Conservation (phyloP, 208 protist species). For the Crithidia acanthocephali region DNA sequence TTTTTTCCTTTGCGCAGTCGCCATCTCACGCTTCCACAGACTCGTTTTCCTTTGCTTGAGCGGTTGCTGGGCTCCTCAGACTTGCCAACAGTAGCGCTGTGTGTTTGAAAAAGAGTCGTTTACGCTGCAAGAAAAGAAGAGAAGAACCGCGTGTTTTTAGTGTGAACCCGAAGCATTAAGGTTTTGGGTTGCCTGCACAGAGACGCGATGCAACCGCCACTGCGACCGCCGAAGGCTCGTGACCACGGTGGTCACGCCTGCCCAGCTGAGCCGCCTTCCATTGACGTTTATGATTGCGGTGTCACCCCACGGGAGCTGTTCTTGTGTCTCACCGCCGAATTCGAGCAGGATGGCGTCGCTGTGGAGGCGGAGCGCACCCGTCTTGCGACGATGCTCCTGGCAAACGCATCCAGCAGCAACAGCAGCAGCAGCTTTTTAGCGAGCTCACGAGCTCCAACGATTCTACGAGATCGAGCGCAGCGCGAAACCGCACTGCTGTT, state of each 20-base stretch:
- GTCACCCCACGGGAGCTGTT: background rate
- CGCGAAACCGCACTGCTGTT: background rate
- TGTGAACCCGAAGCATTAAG: too few species aligned
- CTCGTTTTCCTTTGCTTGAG: background rate
- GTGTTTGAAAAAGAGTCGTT: too few species aligned
- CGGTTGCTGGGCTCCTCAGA: too few species aligned
- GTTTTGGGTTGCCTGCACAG: too few species aligned
- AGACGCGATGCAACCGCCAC: too few species aligned
- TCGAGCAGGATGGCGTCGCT: background rate
- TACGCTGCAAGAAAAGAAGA: too few species aligned
- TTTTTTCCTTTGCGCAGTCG: background rate
- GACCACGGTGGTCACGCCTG: too few species aligned
- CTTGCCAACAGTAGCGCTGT: too few species aligned
- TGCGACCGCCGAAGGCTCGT: too few species aligned
- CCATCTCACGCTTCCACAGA: background rate
- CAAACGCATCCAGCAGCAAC: background rate
- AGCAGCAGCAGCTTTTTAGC: too few species aligned
- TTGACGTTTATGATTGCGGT: background rate
- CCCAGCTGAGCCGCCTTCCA: background rate
- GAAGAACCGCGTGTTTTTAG: too few species aligned
- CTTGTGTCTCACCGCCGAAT: background rate
- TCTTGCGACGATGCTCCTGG: background rate
- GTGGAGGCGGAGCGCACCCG: background rate
- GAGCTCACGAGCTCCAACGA: too few species aligned
- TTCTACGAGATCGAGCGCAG: background rate